Percentiles rank a stretch among this genome's conserved stretches.
These are phyloP conservation scores for Eucalyptus cladocalyx DNA, from an alignment of 345 rosid species.

Conservation along the genomic window DNA sequence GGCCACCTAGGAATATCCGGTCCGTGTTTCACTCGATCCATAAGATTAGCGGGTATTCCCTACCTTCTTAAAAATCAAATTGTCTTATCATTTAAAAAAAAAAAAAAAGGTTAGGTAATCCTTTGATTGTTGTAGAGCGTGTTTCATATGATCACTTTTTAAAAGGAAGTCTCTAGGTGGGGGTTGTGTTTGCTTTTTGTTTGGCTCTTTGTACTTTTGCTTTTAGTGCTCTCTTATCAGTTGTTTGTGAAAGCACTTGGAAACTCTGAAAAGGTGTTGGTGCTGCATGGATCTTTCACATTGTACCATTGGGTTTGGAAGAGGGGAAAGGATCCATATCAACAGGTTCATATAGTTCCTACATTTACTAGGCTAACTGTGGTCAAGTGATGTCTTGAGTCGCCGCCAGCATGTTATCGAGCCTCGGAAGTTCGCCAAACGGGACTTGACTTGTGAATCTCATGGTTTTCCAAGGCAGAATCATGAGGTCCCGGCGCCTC, in stretches of 20 bases:
- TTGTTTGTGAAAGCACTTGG: background rate
- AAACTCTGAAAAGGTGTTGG: background rate
- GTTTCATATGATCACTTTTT: background rate
- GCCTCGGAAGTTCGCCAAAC: background rate
- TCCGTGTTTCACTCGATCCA: too few species aligned
- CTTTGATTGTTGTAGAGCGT: background rate
- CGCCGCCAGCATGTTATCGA: background rate
- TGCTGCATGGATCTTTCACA: background rate
- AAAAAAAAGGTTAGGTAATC: background rate
- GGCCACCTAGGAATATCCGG: background rate
- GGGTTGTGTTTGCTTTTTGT: background rate
- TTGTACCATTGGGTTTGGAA: background rate
- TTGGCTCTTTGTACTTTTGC: background rate
- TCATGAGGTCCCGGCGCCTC: background rate
- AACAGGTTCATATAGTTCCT: background rate
- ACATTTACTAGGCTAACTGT: background rate
- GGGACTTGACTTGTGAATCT: background rate
- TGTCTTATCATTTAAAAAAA: background rate
- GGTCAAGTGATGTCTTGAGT: background rate
- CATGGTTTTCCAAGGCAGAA: background rate
- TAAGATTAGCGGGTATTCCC: background rate
- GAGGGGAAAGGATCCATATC: background rate
- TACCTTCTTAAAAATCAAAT: background rate
- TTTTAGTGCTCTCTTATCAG: background rate
- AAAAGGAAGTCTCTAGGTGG: background rate